These are phyloP conservation scores for Pelargonium fulgidum DNA, from an alignment of 441 rosid species.

Conservation along the genomic window DNA sequence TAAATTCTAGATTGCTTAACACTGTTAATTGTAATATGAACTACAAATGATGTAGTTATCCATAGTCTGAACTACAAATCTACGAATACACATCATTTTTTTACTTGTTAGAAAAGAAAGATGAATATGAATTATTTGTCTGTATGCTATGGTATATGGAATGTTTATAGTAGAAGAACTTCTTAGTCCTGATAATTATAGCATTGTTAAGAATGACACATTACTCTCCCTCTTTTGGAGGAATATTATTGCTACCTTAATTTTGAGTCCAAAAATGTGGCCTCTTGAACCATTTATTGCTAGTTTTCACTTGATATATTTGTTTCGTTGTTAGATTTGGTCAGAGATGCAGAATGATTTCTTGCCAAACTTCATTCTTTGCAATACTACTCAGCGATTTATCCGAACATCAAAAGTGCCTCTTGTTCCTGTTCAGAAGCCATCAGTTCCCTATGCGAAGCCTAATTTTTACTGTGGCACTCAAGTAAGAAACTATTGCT, in stretches of 20 bases:
- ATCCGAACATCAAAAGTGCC: constrained; percentile 77
- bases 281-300: constrained; percentile 2
- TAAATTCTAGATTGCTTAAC: not conserved
- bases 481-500: constrained; percentile 50
- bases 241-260: not conserved
- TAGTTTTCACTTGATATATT: constrained; percentile 14
- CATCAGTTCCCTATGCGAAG: constrained; percentile 87
- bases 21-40: too few relatives aligned
- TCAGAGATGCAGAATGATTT: constrained; percentile 99
- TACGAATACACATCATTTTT: not conserved
- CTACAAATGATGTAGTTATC: not conserved
- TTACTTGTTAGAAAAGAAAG: not conserved
- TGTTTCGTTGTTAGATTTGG: constrained; percentile 62
- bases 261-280: constrained; percentile 9
- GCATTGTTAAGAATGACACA: not conserved
- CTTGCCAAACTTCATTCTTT: constrained; percentile 93
- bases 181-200: not conserved
- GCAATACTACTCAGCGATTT: constrained; percentile 97
- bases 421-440: constrained; percentile 75
- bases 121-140: not conserved
- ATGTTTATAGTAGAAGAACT: not conserved
- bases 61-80: not conserved
- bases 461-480: constrained; percentile 93
- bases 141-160: not conserved
- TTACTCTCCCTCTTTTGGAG: not conserved